Evolutionary conservation across 2,329 filamentous ascomycete genomes (phyloP).

Genomic region (Acephala macrosclerotiorum): DNA sequence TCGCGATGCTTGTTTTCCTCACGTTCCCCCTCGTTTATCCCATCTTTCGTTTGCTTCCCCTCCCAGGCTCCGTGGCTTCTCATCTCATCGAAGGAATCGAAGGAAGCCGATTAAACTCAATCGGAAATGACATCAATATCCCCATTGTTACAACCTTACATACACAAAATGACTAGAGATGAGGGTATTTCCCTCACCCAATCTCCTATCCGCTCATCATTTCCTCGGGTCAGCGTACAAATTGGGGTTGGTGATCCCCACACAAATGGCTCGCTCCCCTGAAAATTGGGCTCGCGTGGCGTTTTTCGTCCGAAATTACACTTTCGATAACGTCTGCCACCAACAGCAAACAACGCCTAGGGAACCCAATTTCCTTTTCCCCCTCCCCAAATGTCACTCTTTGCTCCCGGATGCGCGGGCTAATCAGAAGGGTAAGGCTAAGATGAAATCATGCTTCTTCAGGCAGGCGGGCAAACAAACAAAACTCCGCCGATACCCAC

Average conservation of each 20-base stretch:
- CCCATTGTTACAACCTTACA: background rate
- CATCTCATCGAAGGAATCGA: background rate
- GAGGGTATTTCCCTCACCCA: background rate
- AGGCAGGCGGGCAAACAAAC: background rate
- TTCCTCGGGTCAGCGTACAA: background rate
- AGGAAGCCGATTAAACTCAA: background rate
- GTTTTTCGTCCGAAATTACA: background rate
- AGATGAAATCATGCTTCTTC: background rate
- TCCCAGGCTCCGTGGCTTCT: background rate
- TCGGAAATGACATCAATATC: background rate
- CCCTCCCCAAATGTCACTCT: background rate
- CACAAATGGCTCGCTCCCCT: background rate
- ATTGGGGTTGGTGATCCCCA: background rate
- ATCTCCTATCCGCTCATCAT: background rate
- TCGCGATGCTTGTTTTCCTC: background rate
- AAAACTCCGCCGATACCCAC: background rate
- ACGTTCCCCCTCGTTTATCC: background rate
- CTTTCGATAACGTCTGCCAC: constrained; percentile 7
- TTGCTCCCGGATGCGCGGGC: background rate
- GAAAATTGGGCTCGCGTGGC: background rate
- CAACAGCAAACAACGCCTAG: background rate
- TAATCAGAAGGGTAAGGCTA: background rate
- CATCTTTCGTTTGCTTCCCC: background rate
- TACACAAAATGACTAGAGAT: too few species aligned
- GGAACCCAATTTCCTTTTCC: constrained; percentile 4